Conservation (phyloP, 352 stramenopile genomes). For the Globisporangium recalcitrans region DNA sequence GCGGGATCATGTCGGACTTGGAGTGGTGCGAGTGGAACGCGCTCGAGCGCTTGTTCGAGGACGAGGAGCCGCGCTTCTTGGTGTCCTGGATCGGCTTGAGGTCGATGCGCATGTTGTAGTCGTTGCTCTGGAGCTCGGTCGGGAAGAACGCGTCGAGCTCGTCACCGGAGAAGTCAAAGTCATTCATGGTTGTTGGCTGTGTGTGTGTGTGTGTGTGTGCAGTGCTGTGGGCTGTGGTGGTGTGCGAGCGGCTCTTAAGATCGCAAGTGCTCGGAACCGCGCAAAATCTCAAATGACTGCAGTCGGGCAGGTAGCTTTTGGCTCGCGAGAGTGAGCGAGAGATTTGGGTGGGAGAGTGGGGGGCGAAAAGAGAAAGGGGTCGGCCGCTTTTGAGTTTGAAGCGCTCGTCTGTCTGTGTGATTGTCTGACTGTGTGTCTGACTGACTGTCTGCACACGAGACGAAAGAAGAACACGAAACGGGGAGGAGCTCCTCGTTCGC, state of each 20-base stretch:
- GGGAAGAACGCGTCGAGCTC: constrained; percentile 31
- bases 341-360: too few relatives aligned
- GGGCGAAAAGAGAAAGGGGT: not conserved
- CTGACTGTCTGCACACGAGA: not conserved
- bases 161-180: constrained; percentile 23
- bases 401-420: not conserved
- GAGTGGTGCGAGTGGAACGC: constrained; percentile 10
- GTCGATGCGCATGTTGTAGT: constrained; percentile 32
- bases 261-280: not conserved
- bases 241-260: too few relatives aligned
- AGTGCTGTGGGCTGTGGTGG: too few relatives aligned
- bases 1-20: constrained; percentile 18
- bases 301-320: not conserved
- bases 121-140: not conserved
- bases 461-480: not conserved
- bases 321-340: not conserved
- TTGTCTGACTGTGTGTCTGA: not conserved
- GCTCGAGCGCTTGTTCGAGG: constrained; percentile 7
- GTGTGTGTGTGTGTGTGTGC: not conserved
- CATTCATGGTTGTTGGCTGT: constrained; percentile 19
- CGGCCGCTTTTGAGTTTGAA: not conserved
- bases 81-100: constrained; percentile 20
- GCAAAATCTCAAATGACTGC: constrained; percentile 28
- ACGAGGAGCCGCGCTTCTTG: constrained; percentile 12
- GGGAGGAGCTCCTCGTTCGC: not conserved